phyloP scores from a whole-genome alignment of 495 filamentous ascomycete species.

The Gamarada debralockiae region DNA sequence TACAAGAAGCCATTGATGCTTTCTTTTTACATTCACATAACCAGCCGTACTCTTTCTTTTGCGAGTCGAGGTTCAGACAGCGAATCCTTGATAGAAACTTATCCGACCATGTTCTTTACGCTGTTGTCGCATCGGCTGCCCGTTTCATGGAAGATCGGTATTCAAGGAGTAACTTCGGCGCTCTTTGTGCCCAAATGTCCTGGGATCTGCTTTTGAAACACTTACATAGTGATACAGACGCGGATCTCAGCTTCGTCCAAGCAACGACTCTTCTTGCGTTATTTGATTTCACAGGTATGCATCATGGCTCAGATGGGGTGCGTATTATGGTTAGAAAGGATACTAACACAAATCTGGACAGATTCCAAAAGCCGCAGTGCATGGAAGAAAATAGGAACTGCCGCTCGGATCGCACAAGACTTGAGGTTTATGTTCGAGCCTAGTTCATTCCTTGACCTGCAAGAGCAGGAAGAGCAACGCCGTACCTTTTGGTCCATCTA shows the following conservation, averaged over 20 bases:
- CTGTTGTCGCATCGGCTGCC: constrained; percentile 27
- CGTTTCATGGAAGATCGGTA: constrained; percentile 27
- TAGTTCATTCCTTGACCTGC: constrained; percentile 12
- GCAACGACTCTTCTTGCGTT: constrained; percentile 30
- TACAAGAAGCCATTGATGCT: constrained; percentile 18
- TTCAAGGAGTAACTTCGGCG: constrained; percentile 16
- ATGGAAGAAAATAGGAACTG: constrained; percentile 33
- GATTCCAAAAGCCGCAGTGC: background rate
- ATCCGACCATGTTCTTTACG: constrained; percentile 24
- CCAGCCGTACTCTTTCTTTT: constrained; percentile 31
- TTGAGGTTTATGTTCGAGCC: constrained; percentile 30
- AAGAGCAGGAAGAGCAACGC: constrained; percentile 31
- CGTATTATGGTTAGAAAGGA: constrained; percentile 10
- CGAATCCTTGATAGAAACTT: constrained; percentile 15
- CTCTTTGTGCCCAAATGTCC: constrained; percentile 26
- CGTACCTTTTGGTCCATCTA: constrained; percentile 33
- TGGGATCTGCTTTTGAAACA: too few relatives aligned
- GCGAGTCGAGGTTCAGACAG: constrained; percentile 26
- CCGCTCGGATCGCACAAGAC: constrained; percentile 30
- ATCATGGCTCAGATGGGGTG: background rate
- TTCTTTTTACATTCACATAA: constrained; percentile 31
- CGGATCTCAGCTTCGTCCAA: constrained; percentile 27
- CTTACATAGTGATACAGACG: constrained; percentile 24
- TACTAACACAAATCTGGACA: constrained; percentile 1
- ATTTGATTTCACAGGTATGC: constrained; percentile 24